phyloP scores from a whole-genome alignment of 331 rosid genomes.

The Quercus tomentella region DNA sequence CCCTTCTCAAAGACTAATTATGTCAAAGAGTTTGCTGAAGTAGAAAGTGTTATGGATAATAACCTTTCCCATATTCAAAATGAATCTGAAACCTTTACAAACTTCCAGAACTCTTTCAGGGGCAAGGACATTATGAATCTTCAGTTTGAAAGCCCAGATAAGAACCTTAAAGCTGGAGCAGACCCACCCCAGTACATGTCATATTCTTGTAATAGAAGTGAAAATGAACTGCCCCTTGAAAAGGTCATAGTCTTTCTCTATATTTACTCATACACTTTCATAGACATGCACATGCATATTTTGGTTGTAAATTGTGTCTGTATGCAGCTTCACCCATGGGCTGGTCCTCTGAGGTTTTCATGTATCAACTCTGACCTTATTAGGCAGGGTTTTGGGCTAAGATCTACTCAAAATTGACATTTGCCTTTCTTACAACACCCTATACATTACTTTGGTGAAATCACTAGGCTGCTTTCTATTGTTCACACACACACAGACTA shows the following conservation, averaged over 20 bases:
- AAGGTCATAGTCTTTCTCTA: conserved; percentile 16
- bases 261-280: background rate
- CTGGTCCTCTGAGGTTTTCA: background rate
- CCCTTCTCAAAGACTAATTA: conserved; percentile 17
- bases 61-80: conserved; percentile 15
- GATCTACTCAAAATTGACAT: background rate
- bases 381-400: background rate
- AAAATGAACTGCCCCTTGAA: conserved; percentile 14
- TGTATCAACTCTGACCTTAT: background rate
- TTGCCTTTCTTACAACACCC: background rate
- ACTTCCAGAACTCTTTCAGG: conserved; percentile 17
- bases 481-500: background rate
- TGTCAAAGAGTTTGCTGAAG: conserved; percentile 13
- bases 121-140: conserved; percentile 19
- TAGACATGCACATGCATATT: background rate
- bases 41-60: conserved; percentile 18
- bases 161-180: conserved; percentile 15
- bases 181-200: conserved; percentile 11
- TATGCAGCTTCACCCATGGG: conserved; percentile 2
- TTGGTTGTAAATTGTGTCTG: background rate
- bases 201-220: conserved; percentile 11
- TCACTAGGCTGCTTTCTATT: background rate
- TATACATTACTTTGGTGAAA: background rate
- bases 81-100: conserved; percentile 22
- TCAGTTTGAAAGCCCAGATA: conserved; percentile 17